Evolutionary conservation across 2,329 filamentous ascomycete genomes (phyloP), one percentile per base, ranked within the genome.

Genomic region (Leptosphaerulina australis): DNA sequence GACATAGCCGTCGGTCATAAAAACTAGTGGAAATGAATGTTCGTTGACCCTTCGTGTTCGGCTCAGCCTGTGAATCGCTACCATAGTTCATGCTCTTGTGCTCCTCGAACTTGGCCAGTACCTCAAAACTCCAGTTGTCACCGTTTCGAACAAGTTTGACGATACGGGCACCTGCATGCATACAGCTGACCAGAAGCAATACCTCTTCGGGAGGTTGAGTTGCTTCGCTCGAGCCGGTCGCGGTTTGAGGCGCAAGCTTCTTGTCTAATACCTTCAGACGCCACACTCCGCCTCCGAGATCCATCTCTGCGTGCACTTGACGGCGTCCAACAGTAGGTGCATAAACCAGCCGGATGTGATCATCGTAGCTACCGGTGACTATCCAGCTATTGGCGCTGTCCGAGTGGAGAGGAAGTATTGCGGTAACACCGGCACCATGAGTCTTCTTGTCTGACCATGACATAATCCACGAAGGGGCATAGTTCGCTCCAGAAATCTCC

Each of bases 31-130:
- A 88, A 1, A 91, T 76, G 59, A 85, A 82, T 15, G 76, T 74
- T 49, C 64, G 67, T 37, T 64, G 55, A 3, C 56, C 60, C 43
- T 65, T 61, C 5, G 44, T 18, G 48, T 62, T 60, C 12, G 65
- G 37, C 1, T 20, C 64, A 1, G 79, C 79, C 58, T 82, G 79
- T 50, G 85, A 82, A 72, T 92, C 91, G 62, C 88, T 90, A 5
- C 88, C 92, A 70, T 97, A 97, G 65, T 96, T 96, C 91, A 97
- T 96, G 70, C 91, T 96, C 74, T 88, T 79, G 69, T 97, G 91
- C 68, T 93, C 88, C 60, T 90, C 88, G 65, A 96, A 96, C 43
- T 80, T 82, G 0, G 82, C 86, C 36, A 92, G 59, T 1, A 93
- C 78, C 33, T 81, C 76, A 49, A 94, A 86, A 1, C 64, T 66